phyloP scores from a whole-genome alignment of 345 rosid genomes.

The Lepidium didymum region DNA sequence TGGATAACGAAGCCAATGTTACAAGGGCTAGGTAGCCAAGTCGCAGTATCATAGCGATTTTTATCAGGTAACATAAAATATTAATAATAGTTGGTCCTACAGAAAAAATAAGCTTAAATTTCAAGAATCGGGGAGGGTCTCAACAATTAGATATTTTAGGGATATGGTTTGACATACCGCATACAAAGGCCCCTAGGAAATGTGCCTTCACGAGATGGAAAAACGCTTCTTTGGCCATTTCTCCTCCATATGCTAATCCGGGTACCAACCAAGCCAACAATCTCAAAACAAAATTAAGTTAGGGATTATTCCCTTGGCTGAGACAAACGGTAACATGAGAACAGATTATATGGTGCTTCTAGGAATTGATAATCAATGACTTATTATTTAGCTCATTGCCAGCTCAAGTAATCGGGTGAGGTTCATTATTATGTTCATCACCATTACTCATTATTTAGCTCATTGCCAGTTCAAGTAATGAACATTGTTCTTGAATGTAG shows the following conservation, averaged over 20 bases:
- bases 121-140: neutral
- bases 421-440: neutral
- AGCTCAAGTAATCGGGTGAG: neutral
- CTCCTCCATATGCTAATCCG: constrained; percentile 86
- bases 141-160: neutral
- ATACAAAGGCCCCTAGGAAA: constrained; percentile 69
- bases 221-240: constrained; percentile 59
- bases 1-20: neutral
- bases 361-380: neutral
- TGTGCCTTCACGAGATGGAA: constrained; percentile 70
- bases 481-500: neutral
- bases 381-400: neutral
- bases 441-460: neutral
- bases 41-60: neutral
- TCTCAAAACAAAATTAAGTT: constrained; percentile 27
- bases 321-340: neutral
- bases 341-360: neutral
- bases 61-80: neutral
- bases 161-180: constrained; percentile 46
- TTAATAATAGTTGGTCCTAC: neutral
- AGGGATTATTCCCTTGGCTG: neutral
- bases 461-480: neutral
- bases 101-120: neutral
- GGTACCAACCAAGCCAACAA: constrained; percentile 82
- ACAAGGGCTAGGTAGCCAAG: neutral